Evolutionary conservation across 2,329 filamentous ascomycete species (phyloP).

Genomic region (Beauveria caledonica): DNA sequence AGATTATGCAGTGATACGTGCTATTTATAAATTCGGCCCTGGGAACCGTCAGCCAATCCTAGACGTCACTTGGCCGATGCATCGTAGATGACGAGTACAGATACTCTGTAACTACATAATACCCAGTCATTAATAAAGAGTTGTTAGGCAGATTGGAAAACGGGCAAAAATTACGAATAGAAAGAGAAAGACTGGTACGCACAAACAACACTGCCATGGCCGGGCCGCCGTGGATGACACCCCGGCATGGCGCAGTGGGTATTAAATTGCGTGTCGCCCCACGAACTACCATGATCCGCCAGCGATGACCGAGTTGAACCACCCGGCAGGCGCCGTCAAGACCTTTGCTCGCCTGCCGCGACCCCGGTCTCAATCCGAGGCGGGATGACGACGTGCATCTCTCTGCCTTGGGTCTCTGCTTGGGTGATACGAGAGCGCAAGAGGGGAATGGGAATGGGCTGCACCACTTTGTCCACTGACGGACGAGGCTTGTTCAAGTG

Average conservation of each 20-base stretch:
- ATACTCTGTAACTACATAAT: no score
- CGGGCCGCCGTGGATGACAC: neutral
- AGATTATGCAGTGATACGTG: neutral
- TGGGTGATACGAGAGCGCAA: neutral
- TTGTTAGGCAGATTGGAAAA: neutral
- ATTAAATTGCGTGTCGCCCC: neutral
- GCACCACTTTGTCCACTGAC: neutral
- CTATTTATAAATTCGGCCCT: neutral
- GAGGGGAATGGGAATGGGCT: neutral
- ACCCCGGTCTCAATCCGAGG: constrained; percentile 1
- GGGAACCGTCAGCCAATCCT: neutral
- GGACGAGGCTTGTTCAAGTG: neutral
- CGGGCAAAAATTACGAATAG: neutral
- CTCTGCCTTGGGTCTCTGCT: neutral
- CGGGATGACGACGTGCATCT: constrained; percentile 2
- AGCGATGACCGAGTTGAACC: neutral
- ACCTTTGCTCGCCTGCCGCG: neutral
- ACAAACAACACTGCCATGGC: neutral
- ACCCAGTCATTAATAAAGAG: no score
- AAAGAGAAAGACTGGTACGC: neutral
- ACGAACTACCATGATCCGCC: neutral
- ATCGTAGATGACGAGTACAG: neutral
- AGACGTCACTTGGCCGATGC: neutral
- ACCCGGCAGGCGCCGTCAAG: neutral
- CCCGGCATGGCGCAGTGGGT: neutral